A percentile compares a stretch with the other conserved stretches of the same genome.
These are phyloP conservation scores for Microglena sp. DNA, from an alignment of 139 green algal species.

Conservation along the genomic window DNA sequence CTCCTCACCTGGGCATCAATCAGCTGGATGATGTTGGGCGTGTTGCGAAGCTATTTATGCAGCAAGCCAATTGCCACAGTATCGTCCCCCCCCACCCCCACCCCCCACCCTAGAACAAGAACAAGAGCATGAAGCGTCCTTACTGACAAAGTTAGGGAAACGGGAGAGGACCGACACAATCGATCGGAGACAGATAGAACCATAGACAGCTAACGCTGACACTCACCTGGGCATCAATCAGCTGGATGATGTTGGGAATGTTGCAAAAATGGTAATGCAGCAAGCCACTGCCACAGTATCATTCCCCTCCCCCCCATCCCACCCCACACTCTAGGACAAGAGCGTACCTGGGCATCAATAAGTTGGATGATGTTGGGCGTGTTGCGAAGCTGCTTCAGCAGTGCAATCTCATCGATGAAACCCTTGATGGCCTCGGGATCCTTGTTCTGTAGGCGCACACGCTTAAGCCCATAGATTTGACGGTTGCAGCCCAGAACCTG, in stretches of 20 bases:
- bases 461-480: constrained; percentile 92
- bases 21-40: constrained; percentile 93
- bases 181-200: too few relatives aligned
- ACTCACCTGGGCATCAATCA: constrained; percentile 66
- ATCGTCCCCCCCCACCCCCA: too few relatives aligned
- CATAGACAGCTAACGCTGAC: too few relatives aligned
- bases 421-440: constrained; percentile 44
- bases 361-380: constrained; percentile 93
- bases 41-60: constrained; percentile 64
- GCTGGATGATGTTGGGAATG: constrained; percentile 90
- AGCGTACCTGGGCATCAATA: constrained; percentile 57
- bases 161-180: too few relatives aligned
- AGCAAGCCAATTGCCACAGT: too few relatives aligned
- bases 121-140: too few relatives aligned
- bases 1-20: constrained; percentile 59
- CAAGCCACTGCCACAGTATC: background rate
- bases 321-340: background rate
- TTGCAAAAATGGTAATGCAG: constrained; percentile 71
- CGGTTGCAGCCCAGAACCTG: constrained; percentile 82
- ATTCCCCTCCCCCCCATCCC: background rate
- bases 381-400: constrained; percentile 71
- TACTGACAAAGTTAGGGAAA: too few relatives aligned
- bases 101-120: too few relatives aligned
- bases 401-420: constrained; percentile 90
- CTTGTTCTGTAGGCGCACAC: constrained; percentile 70